Evolutionary conservation across 805 yeast species (phyloP).

Genomic region (Kockiozyma suomiensis): DNA sequence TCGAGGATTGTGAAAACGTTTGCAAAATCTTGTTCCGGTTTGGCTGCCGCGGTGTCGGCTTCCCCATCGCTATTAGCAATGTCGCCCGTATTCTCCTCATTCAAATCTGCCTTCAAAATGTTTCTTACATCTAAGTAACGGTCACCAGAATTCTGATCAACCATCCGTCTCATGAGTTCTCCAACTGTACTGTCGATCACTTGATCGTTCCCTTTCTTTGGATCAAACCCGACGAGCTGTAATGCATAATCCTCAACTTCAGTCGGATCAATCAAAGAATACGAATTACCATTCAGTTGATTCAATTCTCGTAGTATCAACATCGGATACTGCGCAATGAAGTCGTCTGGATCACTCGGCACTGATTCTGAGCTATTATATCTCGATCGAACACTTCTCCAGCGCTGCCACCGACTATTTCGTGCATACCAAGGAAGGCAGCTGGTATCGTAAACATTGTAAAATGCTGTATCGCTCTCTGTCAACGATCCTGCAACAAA

Average conservation of each 20-base stretch:
- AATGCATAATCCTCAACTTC: not conserved
- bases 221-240: slow-evolving; percentile 15
- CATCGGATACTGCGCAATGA: slow-evolving; percentile 13
- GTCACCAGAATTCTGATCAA: not conserved
- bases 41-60: not conserved
- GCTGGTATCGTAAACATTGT: slow-evolving; percentile 9
- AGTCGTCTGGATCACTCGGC: not conserved
- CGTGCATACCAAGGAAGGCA: slow-evolving; percentile 21
- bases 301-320: slow-evolving; percentile 5
- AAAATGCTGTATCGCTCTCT: slow-evolving; percentile 14
- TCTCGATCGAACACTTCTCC: slow-evolving; percentile 16
- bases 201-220: not conserved
- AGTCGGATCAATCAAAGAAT: slow-evolving; percentile 7
- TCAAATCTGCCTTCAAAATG: not conserved
- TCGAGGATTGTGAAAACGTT: slow-evolving; percentile 1
- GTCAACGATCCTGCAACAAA: slow-evolving; percentile 6
- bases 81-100: not conserved
- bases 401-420: slow-evolving; percentile 20
- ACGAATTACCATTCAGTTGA: not conserved
- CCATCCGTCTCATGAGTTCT: slow-evolving; percentile 17
- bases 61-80: not conserved
- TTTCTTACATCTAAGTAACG: too few species aligned
- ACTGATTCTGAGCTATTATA: not conserved
- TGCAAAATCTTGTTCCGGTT: not conserved
- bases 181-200: slow-evolving; percentile 8